phyloP scores from a whole-genome alignment of 352 stramenopile genomes.

The Globisporangium paddicum region DNA sequence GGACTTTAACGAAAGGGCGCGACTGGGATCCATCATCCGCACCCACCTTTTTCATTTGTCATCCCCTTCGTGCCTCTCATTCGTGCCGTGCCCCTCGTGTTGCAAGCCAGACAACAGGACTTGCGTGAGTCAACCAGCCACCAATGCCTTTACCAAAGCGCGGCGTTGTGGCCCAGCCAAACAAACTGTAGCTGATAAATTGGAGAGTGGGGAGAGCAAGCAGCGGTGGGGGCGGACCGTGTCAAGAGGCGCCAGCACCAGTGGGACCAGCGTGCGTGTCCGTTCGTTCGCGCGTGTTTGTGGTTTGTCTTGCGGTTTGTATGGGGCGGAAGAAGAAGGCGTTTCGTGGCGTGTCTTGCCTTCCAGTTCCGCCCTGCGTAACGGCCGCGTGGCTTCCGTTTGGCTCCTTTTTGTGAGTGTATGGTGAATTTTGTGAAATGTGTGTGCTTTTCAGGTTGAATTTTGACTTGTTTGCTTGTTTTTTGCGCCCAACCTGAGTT shows the following conservation, averaged over 20 bases:
- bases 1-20: neutral
- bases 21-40: neutral
- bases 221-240: conserved; percentile 5
- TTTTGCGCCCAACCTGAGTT: neutral
- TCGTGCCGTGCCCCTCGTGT: too few relatives aligned
- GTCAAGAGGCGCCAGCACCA: neutral
- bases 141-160: too few relatives aligned
- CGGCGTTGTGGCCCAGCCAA: too few relatives aligned
- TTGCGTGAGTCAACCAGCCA: too few relatives aligned
- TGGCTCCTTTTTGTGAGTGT: neutral
- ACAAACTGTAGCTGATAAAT: too few relatives aligned
- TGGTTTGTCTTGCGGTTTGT: neutral
- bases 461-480: too few relatives aligned
- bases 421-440: neutral
- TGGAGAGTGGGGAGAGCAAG: too few relatives aligned
- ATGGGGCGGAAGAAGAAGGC: neutral
- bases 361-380: conserved; percentile 1
- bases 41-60: neutral
- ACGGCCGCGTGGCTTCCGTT: neutral
- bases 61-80: too few relatives aligned
- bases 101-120: neutral
- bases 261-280: neutral
- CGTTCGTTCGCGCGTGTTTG: neutral
- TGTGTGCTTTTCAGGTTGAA: too few relatives aligned
- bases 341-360: neutral